Conservation (phyloP, 768 basidiomycete species). For the Tulasnella sp. region DNA sequence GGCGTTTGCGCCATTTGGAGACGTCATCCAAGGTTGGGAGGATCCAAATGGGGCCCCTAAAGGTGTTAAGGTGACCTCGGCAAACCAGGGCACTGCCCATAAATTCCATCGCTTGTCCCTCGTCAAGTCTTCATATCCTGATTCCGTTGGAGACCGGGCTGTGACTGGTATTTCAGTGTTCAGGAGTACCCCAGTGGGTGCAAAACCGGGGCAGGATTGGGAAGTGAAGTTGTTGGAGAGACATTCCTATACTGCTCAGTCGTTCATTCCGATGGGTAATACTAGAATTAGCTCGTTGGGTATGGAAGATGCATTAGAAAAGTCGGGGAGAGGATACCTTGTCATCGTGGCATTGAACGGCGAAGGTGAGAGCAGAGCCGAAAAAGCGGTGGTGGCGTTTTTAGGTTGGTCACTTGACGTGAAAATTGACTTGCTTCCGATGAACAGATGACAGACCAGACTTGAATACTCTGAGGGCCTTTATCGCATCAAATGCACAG, state of each 20-base stretch:
- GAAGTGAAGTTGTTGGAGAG: slow-evolving; percentile 69
- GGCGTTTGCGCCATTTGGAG: slow-evolving; percentile 77
- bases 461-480: slow-evolving; percentile 59
- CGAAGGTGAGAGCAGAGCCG: slow-evolving; percentile 21
- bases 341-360: slow-evolving; percentile 81
- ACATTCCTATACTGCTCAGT: slow-evolving; percentile 80
- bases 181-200: slow-evolving; percentile 50
- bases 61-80: slow-evolving; percentile 57
- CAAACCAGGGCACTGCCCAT: slow-evolving; percentile 78
- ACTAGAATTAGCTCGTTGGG: slow-evolving; percentile 33
- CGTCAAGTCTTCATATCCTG: slow-evolving; percentile 53
- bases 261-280: slow-evolving; percentile 84
- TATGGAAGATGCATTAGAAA: slow-evolving; percentile 30
- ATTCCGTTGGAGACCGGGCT: slow-evolving; percentile 33
- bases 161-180: slow-evolving; percentile 71
- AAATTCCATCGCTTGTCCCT: slow-evolving; percentile 88
- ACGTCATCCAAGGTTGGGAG: slow-evolving; percentile 79
- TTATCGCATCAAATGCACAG: slow-evolving; percentile 65
- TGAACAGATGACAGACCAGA: slow-evolving; percentile 64
- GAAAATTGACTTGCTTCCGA: background rate
- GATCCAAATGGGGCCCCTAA: slow-evolving; percentile 53
- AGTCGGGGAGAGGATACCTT: slow-evolving; percentile 48
- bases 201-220: slow-evolving; percentile 36
- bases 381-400: background rate
- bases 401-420: background rate